These are phyloP conservation scores for Ploettnerulaceae sp. DNA, from an alignment of 2,329 filamentous ascomycete species.

Conservation along the genomic window DNA sequence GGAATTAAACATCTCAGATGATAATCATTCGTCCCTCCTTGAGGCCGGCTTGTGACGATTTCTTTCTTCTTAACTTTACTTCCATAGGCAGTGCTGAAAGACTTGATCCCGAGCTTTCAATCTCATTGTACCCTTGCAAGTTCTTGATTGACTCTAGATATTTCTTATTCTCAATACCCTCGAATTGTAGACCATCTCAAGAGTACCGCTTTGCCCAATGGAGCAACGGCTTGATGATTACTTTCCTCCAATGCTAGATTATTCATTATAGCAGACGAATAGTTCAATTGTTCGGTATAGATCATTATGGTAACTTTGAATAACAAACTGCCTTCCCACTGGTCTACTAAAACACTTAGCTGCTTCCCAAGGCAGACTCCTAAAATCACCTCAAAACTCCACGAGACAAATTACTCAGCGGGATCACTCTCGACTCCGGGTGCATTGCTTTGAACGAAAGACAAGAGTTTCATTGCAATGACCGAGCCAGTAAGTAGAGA, in stretches of 20 bases:
- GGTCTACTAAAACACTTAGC: not conserved
- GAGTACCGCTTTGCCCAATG: too few species aligned
- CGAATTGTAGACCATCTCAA: too few species aligned
- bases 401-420: slow-evolving; percentile 1
- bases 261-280: too few species aligned
- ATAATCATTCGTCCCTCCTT: not conserved
- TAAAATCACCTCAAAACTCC: not conserved
- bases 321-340: slow-evolving; percentile 4
- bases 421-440: slow-evolving; percentile 5
- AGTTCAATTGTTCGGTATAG: too few species aligned
- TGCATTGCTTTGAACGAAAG: slow-evolving; percentile 17
- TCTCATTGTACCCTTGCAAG: not conserved
- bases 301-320: not conserved
- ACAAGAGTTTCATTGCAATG: slow-evolving; percentile 17
- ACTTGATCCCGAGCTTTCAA: not conserved
- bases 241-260: too few species aligned
- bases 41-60: not conserved
- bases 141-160: not conserved
- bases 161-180: not conserved
- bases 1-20: too few species aligned
- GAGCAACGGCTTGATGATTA: too few species aligned
- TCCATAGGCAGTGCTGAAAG: not conserved
- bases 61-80: not conserved
- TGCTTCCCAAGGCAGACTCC: slow-evolving; percentile 4
- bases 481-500: slow-evolving; percentile 17